A percentile compares a stretch with the other conserved stretches of the same genome.
phyloP scores from a whole-genome alignment of 129 eudicot species.

The carrot (Daucus carota) region DH1_v3.0 NC_030387.2:8040501-8041000 shows the following conservation, averaged over 20 bases:
- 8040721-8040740: conserved; percentile 66
- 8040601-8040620: background rate
- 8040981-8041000: conserved; percentile 65
- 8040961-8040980: conserved; percentile 98
- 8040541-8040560: background rate
- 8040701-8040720: conserved; percentile 22
- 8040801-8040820: conserved; percentile 38
- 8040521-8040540: background rate
- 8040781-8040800: conserved; percentile 62
- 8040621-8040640: background rate
- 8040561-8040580: background rate
- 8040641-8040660: background rate
- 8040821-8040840: background rate
- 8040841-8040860: background rate
- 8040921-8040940: conserved; percentile 96
- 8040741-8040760: conserved; percentile 85
- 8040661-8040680: background rate
- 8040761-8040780: conserved; percentile 84
- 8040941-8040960: conserved; percentile 96
- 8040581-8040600: background rate
- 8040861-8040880: background rate
- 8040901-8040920: conserved; percentile 94
- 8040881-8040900: conserved; percentile 48
- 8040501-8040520: background rate
- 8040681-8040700: background rate